Base-by-base conservation (phyloP, 2,329 filamentous ascomycete species). In the Beauveria asiatica region DNA sequence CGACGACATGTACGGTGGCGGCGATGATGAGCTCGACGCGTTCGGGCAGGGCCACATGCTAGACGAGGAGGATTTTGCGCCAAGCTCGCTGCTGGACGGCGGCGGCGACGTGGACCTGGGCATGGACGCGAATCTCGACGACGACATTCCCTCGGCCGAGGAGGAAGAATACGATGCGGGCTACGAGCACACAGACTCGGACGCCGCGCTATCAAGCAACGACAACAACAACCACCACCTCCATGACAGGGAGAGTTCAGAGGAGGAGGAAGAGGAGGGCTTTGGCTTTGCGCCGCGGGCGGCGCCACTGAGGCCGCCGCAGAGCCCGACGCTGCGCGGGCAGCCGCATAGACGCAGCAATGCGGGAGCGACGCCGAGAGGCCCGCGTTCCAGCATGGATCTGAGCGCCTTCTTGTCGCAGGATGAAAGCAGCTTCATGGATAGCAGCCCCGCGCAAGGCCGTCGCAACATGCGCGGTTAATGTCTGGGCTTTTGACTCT, bases 101-200 rank as follows among this genome's bases (percentile, higher is more conserved):
- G 67, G 70, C 8, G 65, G 45, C 30, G 57, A 62, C 30, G 60
- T 62, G 6, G 68, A 72, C 37, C 65, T 68, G 5, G 65, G 60
- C 16, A 65, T 67, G 82, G 85, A 82, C 55, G 84, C 80, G n/a
- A 81, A 91, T 68, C 76, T 90, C 45, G 88, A 91, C 69, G 86
- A 84, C 53, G 86, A 88, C 62, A 82, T 90, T 41, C 86, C 87
- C 21, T 85, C 88, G 62, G 84, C 80, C 10, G 82, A 84, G 67
- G 77, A 76, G 10, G 82, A 84, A 67, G 77, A 76, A 9, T 52
- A 52, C 50, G 50, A 52, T 67, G 83, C 79, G 27, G 82, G 83
- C 65, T 91, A 90, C 74, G 88, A 92, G 75, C 88, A 91, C 69
- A 91, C 88, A 9, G 88, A 91, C 72, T 88, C 87, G 2, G 88